Evolutionary conservation across 441 rosid genomes (phyloP).

Genomic region (Euphorbia corollata): DNA sequence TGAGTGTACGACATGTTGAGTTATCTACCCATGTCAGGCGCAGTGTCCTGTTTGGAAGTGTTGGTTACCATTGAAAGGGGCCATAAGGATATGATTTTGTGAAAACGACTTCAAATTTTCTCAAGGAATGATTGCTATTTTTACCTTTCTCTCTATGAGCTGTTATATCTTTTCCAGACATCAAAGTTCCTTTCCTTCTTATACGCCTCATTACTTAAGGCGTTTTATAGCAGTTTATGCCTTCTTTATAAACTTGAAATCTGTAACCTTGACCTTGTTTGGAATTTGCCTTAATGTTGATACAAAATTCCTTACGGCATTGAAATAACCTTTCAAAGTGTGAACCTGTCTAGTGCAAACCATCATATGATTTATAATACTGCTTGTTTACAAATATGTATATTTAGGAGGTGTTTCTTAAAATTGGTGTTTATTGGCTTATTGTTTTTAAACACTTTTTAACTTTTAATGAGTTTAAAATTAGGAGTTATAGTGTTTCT

Average conservation of each 20-base stretch:
- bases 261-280: neutral
- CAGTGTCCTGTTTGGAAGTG: constrained; percentile 11
- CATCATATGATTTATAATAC: neutral
- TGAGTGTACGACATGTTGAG: constrained; percentile 4
- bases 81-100: constrained; percentile 11
- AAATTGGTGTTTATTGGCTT: too few species aligned
- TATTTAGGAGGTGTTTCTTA: too few species aligned
- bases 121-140: constrained; percentile 3
- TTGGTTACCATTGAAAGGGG: neutral
- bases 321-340: neutral
- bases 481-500: too few species aligned
- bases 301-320: neutral
- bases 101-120: constrained; percentile 12
- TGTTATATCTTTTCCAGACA: constrained; percentile 7
- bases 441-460: too few species aligned
- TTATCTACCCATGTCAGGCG: constrained; percentile 7
- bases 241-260: neutral
- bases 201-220: neutral
- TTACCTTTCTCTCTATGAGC: neutral
- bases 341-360: neutral
- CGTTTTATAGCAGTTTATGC: too few species aligned
- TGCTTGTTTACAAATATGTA: too few species aligned
- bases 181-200: neutral
- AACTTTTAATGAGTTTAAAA: too few species aligned
- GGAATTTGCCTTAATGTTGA: constrained; percentile 1